Evolutionary conservation across 163 green algal species (phyloP), one percentile per base, ranked within the genome.

Genomic region (Chloromonas sp.): DNA sequence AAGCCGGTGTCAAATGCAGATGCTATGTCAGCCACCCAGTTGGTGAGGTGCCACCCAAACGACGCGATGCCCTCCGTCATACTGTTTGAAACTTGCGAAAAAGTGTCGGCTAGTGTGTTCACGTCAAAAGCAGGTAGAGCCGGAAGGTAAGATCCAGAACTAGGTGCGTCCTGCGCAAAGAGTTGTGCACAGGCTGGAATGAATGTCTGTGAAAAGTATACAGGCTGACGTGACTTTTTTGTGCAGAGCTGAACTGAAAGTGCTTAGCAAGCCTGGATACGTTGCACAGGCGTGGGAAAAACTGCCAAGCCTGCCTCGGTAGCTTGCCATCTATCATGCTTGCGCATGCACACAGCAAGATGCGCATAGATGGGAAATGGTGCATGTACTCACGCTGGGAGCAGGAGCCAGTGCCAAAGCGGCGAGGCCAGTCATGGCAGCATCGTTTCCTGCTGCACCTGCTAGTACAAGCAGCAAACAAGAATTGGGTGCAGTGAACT

Each of bases 1-100:
- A 36, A 81, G 15, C 77, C 77, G 14, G 77, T 57, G n/a, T 81
- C 77, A 81, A 81, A 81, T 8, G 77, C 77, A 1, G 77, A 81
- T 2, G 77, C 77, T 57, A 81, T 36, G 77, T 81, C 77, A 2
- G 77, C 77, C 36, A 81, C 77, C 77, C 77, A 81, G 3, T 57
- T 57, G 2, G 77, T 81, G 77, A 81, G 60, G 77, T 81, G 60
- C 36, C 36, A 62, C 36, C 36, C 77, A 1, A 81, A 57, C 14
- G 77, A 81, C 2, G 77, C 61, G 77, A 81, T 81, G n/a, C 77
- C 77, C 1, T 81, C 77, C 36, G 77, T 60, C 14, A 81, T 2
- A 57, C 77, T 57, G 14, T 2, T 57, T 3, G 36, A 36, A 1
- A 81, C 77, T n/a, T 81, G n/a, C 1, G 77, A n/a, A 2, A 81